Evolutionary conservation across 2,329 filamentous ascomycete genomes (phyloP), one percentile per base, ranked within the genome.

Genomic region (Fusarium sp.): DNA sequence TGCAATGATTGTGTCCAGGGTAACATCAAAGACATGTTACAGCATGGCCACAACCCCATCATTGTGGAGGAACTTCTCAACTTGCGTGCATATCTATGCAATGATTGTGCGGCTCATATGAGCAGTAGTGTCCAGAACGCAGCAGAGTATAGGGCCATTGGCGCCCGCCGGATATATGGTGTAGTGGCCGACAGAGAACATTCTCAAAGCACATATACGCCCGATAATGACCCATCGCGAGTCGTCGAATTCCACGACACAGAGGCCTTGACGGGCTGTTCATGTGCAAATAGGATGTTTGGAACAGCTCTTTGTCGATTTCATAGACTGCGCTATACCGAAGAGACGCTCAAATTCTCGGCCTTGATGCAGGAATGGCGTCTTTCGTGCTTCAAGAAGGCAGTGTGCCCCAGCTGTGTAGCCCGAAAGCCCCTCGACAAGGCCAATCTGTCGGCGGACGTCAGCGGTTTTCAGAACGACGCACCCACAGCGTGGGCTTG

Each of bases 81-180:
- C 33, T 75, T 82, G 72, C 76, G 81, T 5, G 74, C 74, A 40
- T 81, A 80, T 69, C 72, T 80, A 6, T 83, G 81, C 66, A 31
- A 44, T 12, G 28, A 30, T 0, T 83, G 81, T 66, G 51, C 74
- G 12, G 20, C 38, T 2, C 26, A 28, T 7, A 47, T 71, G 6
- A 58, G 69, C 20, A 10, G 34, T 6, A 53, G 55, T 4, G 37
- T 38, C 1, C n/a, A 41, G 3, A 61, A 51, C 9, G 23, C 65
- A 26, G n/a, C 18, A 8, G 28, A 55, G 11, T 59, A 72, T 50
- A 49, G 55, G 18, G 51, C 42, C 20, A 56, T 62, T 10, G 69
- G 63, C 16, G 65, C 71, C 4, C 45, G 62, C 45, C 67, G 67
- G 9, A 62, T 81, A 23, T 80, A 73, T 66, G 77, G 78, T n/a